Base-by-base conservation (phyloP, 192 early-diverging fungal genomes). In the Coemansia sp. region DNA sequence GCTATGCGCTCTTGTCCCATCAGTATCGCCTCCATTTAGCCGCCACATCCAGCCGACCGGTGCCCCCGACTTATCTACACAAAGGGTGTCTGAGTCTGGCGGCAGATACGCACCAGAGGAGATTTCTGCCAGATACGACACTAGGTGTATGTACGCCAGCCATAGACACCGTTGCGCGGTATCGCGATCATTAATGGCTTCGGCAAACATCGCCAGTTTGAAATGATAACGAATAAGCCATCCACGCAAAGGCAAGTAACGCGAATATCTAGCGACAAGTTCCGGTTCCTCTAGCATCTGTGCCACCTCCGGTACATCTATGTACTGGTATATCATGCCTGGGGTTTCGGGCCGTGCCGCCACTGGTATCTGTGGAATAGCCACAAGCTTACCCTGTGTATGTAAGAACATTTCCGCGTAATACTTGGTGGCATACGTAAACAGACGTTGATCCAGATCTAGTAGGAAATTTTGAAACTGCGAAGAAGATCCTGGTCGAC, bases 161-260 rank as follows among this genome's bases (percentile, higher is more conserved):
- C 80, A 83, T 61, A 71, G 51, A 48, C 75, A 74, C 15, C 75
- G 67, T 51, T 74, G 75, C 14, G 80, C 80, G 0, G 71, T 74
- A 32, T 72, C 80, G 45, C 71, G 68, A 59, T 77, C 80, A 33
- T 75, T 75, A 1, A 55, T 51, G 22, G 75, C 73, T 66, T 83
- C 80, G 8, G 80, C 75, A 45, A 69, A 68, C 22, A 73, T 48
- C 14, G 67, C 65, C 59, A 77, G 20, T 59, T 83, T 83, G 59
- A 72, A 77, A 20, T 83, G 72, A 43, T 83, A 83, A 52, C 80
- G 64, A 35, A 33, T 72, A n/a, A 78, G 72, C 80, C 75, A 83
- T 5, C 56, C 75, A 2, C 80, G 72, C 69, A 83, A n/a, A 3
- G 80, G 75, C 54, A 78, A 36, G 17, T 65, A 66, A 39, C 75